Evolutionary conservation across 2,329 filamentous ascomycete genomes (phyloP).

Genomic region (Calonectria pauciramosa): DNA sequence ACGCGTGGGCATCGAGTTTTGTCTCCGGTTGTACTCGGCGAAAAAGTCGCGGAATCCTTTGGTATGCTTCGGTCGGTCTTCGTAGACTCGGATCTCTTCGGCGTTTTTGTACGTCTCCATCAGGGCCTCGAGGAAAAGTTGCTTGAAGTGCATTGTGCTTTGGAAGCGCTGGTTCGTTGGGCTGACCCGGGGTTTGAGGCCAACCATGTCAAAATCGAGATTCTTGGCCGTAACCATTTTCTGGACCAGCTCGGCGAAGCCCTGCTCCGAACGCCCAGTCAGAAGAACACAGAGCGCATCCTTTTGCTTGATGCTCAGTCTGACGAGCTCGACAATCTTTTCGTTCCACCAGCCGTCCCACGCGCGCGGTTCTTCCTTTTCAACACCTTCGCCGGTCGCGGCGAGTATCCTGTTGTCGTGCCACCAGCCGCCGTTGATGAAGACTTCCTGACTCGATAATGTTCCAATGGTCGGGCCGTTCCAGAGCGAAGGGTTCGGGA

Average conservation of each 20-base stretch:
- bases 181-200: slow-evolving; percentile 86
- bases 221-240: slow-evolving; percentile 83
- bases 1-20: slow-evolving; percentile 65
- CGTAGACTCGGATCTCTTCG: slow-evolving; percentile 84
- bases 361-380: slow-evolving; percentile 83
- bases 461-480: slow-evolving; percentile 81
- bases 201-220: slow-evolving; percentile 89
- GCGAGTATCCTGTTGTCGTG: slow-evolving; percentile 90
- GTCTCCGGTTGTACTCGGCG: slow-evolving; percentile 77
- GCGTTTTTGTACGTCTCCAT: slow-evolving; percentile 89
- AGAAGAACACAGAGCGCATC: slow-evolving; percentile 88
- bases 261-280: slow-evolving; percentile 85
- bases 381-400: slow-evolving; percentile 85
- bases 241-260: slow-evolving; percentile 84
- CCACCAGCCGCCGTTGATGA: slow-evolving; percentile 95
- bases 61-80: slow-evolving; percentile 77
- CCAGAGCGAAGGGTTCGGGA: slow-evolving; percentile 93
- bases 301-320: slow-evolving; percentile 84
- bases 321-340: slow-evolving; percentile 83
- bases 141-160: slow-evolving; percentile 94
- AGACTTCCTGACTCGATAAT: slow-evolving; percentile 80
- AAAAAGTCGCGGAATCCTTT: slow-evolving; percentile 91
- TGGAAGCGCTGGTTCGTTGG: slow-evolving; percentile 83
- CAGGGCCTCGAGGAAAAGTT: slow-evolving; percentile 82
- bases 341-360: slow-evolving; percentile 99